Percentiles rank a stretch among this genome's conserved stretches.
Evolutionary conservation across 1,284 basidiomycete genomes (phyloP).

Genomic region (Cryptococcus deneoformans): DNA sequence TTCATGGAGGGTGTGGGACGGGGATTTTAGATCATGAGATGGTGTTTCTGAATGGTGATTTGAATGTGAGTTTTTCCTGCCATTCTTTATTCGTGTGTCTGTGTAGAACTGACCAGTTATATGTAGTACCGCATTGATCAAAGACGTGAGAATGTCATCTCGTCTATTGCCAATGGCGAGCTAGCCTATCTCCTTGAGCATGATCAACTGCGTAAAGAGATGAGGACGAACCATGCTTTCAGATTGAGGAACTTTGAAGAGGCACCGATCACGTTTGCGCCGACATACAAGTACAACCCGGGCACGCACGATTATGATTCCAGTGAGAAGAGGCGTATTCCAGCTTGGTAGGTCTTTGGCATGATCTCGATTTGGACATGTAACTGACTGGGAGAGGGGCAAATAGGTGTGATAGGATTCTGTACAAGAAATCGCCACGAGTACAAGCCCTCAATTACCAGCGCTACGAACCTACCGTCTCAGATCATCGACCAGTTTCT

Average conservation of each 20-base stretch:
- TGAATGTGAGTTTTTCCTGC: slow-evolving; percentile 43
- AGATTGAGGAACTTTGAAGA: slow-evolving; percentile 80
- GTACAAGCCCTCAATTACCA: slow-evolving; percentile 65
- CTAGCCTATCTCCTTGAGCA: slow-evolving; percentile 64
- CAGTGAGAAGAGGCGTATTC: slow-evolving; percentile 81
- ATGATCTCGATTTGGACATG: neutral
- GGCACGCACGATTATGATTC: slow-evolving; percentile 75
- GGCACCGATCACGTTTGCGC: slow-evolving; percentile 73
- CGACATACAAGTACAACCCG: slow-evolving; percentile 96
- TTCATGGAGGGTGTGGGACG: slow-evolving; percentile 89
- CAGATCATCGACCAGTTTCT: slow-evolving; percentile 85
- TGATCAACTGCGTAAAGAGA: slow-evolving; percentile 88
- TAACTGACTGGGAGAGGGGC: neutral
- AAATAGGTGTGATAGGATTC: slow-evolving; percentile 74
- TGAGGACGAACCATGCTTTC: slow-evolving; percentile 79
- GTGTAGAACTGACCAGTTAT: neutral
- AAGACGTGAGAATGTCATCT: slow-evolving; percentile 73
- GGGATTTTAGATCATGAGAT: slow-evolving; percentile 94
- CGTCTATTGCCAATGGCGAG: slow-evolving; percentile 65
- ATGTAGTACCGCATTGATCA: slow-evolving; percentile 85
- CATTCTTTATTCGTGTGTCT: too few relatives aligned
- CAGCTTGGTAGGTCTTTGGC: slow-evolving; percentile 64
- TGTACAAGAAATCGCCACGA: slow-evolving; percentile 67
- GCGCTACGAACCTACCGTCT: slow-evolving; percentile 78
- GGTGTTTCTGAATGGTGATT: slow-evolving; percentile 71